Base-by-base conservation (phyloP, 371 early-diverging fungal species). In the Haplosporangium sp. region DNA sequence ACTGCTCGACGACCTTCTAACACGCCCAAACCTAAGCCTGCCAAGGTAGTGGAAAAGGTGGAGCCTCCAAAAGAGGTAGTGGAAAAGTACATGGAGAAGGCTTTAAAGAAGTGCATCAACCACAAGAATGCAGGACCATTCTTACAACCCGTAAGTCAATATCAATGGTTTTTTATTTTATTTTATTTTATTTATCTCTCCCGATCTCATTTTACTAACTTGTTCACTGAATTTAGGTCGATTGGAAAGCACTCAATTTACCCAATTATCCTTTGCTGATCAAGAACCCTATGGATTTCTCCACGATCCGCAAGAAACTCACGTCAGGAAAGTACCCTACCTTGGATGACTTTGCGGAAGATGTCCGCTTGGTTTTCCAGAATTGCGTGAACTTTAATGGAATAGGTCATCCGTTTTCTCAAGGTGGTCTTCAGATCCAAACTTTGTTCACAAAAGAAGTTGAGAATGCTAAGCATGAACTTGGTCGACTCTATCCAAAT, bases 371-470 rank as follows among this genome's bases (percentile, higher is more conserved):
- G 67, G 93, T 97, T 72, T 88, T 95, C 20, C 85, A 86, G 35
- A 99, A 99, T 85, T 99, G 99, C 82, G 93, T 88, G 69, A 84
- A 85, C 5, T 99, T 96, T 79, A 99, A 99, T 77, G 96, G 92
- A 9, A 71, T 84, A 2, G 90, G 84, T 37, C 90, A 94, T 44
- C 83, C 88, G 0, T 92, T 96, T 3, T 85, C 94, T 20, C 66
- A 81, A 2, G 84, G 86, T 71, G 96, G 92, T 1, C 77, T 86
- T 42, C 74, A 82, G 20, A 82, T 92, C 42, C 90, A 91, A 65
- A 69, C 82, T 0, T 67, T 82, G 5, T 88, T 90, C 72, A 87
- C 90, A 60, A 82, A 84, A 38, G 92, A 91, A 60, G 71, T 86
- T 65, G 74, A 65, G 27, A 86, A 71, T 59, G 83, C 82, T 53